Evolutionary conservation across 176 grass and related monocot species (phyloP), one percentile per base, ranked within the genome.

Genomic region (Saccharum officinarum): DNA sequence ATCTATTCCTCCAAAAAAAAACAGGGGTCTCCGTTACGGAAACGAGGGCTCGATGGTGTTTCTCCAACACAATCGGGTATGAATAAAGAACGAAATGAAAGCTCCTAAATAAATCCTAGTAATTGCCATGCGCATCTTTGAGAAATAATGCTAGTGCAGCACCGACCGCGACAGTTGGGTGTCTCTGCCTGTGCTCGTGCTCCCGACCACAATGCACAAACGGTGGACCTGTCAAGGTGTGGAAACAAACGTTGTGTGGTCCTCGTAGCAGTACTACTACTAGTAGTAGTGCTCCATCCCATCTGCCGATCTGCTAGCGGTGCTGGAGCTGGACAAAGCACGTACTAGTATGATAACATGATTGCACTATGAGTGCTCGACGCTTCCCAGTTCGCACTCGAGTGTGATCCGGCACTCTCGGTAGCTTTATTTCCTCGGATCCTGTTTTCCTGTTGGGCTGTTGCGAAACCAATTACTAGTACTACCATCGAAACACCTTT

Each of bases 201-300:
- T 33, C 10, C 30, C 20, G 63, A 28, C 28, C 57, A 22, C 6
- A 22, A 22, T 22, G 52, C 62, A 70, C 54, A 34, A 46, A 39
- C 12, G 70, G 49, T 30, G 68, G 41, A 20, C 45, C 46, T 74
- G 38, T 16, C 60, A 55, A 55, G 17, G 52, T 22, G 42, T 28
- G 60, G 71, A 18, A 59, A 44, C 45, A 45, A 80, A 80, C 68
- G 46, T 74, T 82, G 72, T 77, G 60, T 81, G 78, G 60, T 81
- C 85, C 85, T 66, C 31, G 22, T 13, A 12, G 38, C 1, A 37
- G 22, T 45, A 71, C 67, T 44, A 11, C 10, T 41, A 11, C 2
- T 11, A 52, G 5, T 10, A 5, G 67, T 69, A 39, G 68, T 41
- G 40, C 4, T 37, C 33, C n/a, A 15, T 60, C 4, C 40, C 60